A percentile compares a stretch with the other conserved stretches of the same genome.
Evolutionary conservation across 805 yeast genomes (phyloP).

Genomic region (Metschnikowia proteae): DNA sequence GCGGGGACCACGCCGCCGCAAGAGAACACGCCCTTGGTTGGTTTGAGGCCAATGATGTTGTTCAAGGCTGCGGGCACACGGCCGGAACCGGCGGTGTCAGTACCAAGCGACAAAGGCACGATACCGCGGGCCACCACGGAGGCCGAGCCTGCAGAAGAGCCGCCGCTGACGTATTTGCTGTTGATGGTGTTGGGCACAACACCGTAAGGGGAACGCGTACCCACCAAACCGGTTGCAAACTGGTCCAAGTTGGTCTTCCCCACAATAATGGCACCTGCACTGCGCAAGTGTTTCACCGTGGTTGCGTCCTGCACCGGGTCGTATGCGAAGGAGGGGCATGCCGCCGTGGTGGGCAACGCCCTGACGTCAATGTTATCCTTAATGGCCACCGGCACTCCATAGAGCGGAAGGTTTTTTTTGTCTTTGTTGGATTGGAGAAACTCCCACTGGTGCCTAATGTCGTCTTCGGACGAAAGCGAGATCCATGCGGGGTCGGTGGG

Average conservation of each 20-base stretch:
- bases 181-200: constrained; percentile 78
- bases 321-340: constrained; percentile 83
- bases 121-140: constrained; percentile 84
- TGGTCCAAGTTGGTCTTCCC: constrained; percentile 97
- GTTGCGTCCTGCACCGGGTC: constrained; percentile 69
- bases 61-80: constrained; percentile 95
- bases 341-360: constrained; percentile 86
- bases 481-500: constrained; percentile 89
- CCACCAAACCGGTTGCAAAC: constrained; percentile 96
- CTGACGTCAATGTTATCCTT: constrained; percentile 92
- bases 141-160: constrained; percentile 96
- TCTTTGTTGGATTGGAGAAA: constrained; percentile 60
- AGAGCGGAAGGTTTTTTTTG: constrained; percentile 59
- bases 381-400: constrained; percentile 93
- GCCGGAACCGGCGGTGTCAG: constrained; percentile 98
- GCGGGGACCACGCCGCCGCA: constrained; percentile 96
- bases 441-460: constrained; percentile 72
- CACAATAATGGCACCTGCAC: constrained; percentile 87
- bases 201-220: constrained; percentile 94
- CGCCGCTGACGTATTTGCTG: constrained; percentile 81
- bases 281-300: constrained; percentile 66
- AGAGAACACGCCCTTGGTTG: constrained; percentile 84
- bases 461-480: constrained; percentile 61
- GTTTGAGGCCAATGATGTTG: constrained; percentile 88
- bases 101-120: constrained; percentile 86